These are phyloP conservation scores for Sporobolomyces pararoseus DNA, from an alignment of 768 basidiomycete genomes.

Conservation along the genomic window DNA sequence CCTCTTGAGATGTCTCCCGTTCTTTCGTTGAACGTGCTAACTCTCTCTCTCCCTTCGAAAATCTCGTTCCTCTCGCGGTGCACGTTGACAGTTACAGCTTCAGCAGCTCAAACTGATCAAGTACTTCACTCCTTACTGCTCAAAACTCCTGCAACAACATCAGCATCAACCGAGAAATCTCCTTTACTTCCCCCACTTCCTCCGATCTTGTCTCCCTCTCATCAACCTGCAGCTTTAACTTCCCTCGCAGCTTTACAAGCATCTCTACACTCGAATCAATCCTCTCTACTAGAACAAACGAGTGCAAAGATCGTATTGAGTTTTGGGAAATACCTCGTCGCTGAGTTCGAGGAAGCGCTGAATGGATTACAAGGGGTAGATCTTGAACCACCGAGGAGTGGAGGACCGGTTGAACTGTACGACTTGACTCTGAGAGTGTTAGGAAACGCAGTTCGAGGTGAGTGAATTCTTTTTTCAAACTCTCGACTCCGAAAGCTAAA, in stretches of 20 bases:
- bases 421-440: slow-evolving; percentile 28
- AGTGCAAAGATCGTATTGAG: slow-evolving; percentile 19
- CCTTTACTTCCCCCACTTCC: not conserved
- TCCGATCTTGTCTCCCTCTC: not conserved
- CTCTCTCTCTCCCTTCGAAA: not conserved
- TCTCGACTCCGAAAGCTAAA: not conserved
- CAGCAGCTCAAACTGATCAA: slow-evolving; percentile 18
- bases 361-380: not conserved
- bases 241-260: slow-evolving; percentile 2
- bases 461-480: not conserved
- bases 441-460: slow-evolving; percentile 19
- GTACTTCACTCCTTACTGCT: slow-evolving; percentile 8
- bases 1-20: not conserved
- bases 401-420: slow-evolving; percentile 12
- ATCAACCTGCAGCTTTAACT: not conserved
- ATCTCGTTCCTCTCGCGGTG: no score
- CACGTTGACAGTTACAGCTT: slow-evolving; percentile 34
- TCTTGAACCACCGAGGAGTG: not conserved
- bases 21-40: not conserved
- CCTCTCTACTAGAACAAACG: not conserved
- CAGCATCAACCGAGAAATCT: not conserved
- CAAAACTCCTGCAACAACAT: not conserved
- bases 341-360: not conserved
- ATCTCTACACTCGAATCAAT: not conserved
- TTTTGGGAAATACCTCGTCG: slow-evolving; percentile 6